Conservation (phyloP, 2,329 filamentous ascomycete species). For the Malbranchea cinnamomea region DNA sequence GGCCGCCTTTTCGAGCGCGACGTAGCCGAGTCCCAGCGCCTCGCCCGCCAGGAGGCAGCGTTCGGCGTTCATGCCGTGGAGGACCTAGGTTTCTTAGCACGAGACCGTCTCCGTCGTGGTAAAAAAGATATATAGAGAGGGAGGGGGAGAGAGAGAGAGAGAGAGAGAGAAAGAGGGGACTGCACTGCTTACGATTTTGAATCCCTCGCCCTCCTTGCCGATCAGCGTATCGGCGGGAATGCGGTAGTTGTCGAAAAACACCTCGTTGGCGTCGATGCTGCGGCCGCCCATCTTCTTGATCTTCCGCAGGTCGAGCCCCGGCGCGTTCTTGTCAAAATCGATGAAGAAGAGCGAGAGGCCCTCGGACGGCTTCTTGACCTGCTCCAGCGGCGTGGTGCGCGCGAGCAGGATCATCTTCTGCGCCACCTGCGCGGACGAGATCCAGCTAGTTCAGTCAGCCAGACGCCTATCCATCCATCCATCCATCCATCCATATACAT, state of each 20-base stretch:
- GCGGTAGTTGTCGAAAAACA: constrained; percentile 69
- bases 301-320: constrained; percentile 50
- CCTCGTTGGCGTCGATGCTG: constrained; percentile 71
- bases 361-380: constrained; percentile 55
- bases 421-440: constrained; percentile 69
- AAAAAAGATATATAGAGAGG: neutral
- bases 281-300: constrained; percentile 80
- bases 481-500: no score
- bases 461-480: neutral
- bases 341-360: constrained; percentile 71
- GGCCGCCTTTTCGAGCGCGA: constrained; percentile 46
- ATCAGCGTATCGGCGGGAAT: constrained; percentile 52
- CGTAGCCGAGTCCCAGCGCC: constrained; percentile 66
- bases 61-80: constrained; percentile 70
- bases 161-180: neutral
- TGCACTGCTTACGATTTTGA: constrained; percentile 43
- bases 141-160: neutral
- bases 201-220: constrained; percentile 59
- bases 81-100: constrained; percentile 26
- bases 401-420: constrained; percentile 72
- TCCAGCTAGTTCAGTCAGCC: constrained; percentile 41
- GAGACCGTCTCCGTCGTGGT: neutral
- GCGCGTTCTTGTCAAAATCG: constrained; percentile 47
- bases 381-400: constrained; percentile 54
- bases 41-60: constrained; percentile 63